Percentiles rank a stretch among this genome's conserved stretches.
Evolutionary conservation across 306 rosid genomes (phyloP).

Genomic region (Arachis stenosperma): DNA sequence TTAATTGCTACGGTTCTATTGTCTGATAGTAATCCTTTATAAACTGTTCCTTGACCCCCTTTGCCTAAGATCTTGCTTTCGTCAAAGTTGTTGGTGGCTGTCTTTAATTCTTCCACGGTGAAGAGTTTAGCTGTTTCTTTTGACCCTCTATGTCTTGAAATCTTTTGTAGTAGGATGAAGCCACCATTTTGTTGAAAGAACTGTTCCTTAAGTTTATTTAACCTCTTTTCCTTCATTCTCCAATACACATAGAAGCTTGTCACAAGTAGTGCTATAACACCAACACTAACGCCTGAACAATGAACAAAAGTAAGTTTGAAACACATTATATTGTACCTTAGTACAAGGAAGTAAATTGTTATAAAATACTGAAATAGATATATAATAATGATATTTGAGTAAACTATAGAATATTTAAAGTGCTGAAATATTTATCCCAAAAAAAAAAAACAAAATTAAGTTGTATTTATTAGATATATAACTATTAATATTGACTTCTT

Average conservation of each 20-base stretch:
- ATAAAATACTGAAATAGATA: too few relatives aligned
- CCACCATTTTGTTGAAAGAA: constrained; percentile 57
- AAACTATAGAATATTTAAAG: too few relatives aligned
- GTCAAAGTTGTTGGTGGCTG: constrained; percentile 49
- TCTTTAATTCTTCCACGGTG: constrained; percentile 40
- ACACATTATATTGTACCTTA: not conserved
- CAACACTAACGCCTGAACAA: constrained; percentile 16
- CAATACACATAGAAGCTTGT: constrained; percentile 31
- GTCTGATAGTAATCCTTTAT: constrained; percentile 43
- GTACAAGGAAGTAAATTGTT: too few relatives aligned
- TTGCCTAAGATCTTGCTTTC: constrained; percentile 40
- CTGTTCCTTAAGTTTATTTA: not conserved
- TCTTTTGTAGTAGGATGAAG: constrained; percentile 38
- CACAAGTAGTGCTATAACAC: constrained; percentile 10
- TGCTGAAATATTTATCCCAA: too few relatives aligned
- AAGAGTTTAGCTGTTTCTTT: constrained; percentile 33
- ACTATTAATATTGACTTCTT: too few relatives aligned
- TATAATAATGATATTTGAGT: too few relatives aligned
- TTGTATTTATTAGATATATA: too few relatives aligned
- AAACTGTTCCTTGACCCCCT: constrained; percentile 55
- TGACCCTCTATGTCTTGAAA: constrained; percentile 23
- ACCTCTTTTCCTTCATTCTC: constrained; percentile 9
- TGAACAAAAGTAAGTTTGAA: not conserved
- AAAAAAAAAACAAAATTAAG: too few relatives aligned
- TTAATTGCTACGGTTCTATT: constrained; percentile 47